These are phyloP conservation scores for Alternaria sp. DNA, from an alignment of 2,329 filamentous ascomycete genomes.

Conservation along the genomic window DNA sequence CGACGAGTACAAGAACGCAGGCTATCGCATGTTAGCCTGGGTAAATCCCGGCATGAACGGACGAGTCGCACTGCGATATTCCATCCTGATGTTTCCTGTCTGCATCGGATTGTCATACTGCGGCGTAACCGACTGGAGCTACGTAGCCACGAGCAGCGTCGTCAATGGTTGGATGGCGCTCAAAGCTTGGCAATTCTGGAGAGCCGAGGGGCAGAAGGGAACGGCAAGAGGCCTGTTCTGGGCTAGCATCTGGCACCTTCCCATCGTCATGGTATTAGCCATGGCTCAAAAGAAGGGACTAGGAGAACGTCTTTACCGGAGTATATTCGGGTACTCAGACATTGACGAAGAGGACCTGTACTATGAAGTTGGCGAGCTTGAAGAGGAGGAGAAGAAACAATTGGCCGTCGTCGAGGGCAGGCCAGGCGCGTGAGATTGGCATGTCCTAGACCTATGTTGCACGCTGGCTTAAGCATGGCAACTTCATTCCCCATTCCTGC, in stretches of 20 bases:
- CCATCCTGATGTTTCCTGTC: conserved; percentile 83
- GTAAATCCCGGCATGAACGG: conserved; percentile 85
- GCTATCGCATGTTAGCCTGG: conserved; percentile 80
- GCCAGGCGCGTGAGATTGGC: conserved; percentile 16
- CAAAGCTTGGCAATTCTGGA: conserved; percentile 84
- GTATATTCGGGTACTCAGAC: conserved; percentile 44
- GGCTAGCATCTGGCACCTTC: conserved; percentile 97
- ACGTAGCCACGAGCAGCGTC: conserved; percentile 79
- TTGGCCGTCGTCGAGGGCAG: conserved; percentile 14
- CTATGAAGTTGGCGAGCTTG: conserved; percentile 43
- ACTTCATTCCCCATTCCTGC: neutral
- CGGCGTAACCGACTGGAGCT: conserved; percentile 85
- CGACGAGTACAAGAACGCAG: conserved; percentile 81
- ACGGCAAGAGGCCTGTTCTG: conserved; percentile 88
- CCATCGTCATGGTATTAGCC: conserved; percentile 85
- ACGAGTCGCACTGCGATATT: conserved; percentile 88
- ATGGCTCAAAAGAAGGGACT: conserved; percentile 89
- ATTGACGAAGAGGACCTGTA: conserved; percentile 46
- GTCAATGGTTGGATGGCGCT: conserved; percentile 86
- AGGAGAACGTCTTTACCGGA: conserved; percentile 45
- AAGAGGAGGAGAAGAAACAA: conserved; percentile 34
- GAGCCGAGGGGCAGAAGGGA: conserved; percentile 76
- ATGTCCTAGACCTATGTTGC: conserved; percentile 4
- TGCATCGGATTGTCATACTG: conserved; percentile 80
- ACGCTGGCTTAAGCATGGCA: neutral